These are phyloP conservation scores for Cutaneotrichosporon sp. DNA, from an alignment of 1,284 basidiomycete species.

Conservation along the genomic window DNA sequence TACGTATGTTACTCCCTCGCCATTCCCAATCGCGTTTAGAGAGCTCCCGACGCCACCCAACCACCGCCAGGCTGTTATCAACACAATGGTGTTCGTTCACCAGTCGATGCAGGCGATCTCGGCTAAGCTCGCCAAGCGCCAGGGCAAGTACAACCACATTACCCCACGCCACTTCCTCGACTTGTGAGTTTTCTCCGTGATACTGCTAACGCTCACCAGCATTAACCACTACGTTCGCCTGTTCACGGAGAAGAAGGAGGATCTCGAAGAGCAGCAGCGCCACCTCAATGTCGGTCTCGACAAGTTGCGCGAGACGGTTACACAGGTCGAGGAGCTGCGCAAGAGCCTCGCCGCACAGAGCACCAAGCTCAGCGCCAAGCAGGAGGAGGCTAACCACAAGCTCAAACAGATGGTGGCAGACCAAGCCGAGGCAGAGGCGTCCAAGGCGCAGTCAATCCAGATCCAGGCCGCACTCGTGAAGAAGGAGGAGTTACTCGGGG, in stretches of 20 bases:
- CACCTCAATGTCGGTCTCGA: conserved; percentile 98
- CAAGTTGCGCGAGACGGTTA: conserved; percentile 92
- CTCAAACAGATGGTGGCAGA: conserved; percentile 97
- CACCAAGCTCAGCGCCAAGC: conserved; percentile 86
- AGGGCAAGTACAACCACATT: conserved; percentile 93
- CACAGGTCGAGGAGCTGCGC: conserved; percentile 91
- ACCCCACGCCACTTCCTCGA: conserved; percentile 98
- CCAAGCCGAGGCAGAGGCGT: conserved; percentile 97
- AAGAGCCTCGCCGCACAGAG: conserved; percentile 94
- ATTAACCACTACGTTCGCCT: conserved; percentile 98
- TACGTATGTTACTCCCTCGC: conserved; percentile 69
- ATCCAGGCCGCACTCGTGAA: conserved; percentile 90
- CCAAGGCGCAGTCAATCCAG: conserved; percentile 93
- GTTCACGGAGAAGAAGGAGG: conserved; percentile 96
- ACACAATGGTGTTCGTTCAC: conserved; percentile 91
- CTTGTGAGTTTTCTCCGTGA: conserved; percentile 67
- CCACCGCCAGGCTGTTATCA: conserved; percentile 77
- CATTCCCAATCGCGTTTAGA: conserved; percentile 86
- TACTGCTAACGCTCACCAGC: conserved; percentile 54
- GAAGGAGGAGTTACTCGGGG: conserved; percentile 85
- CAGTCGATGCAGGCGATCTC: conserved; percentile 87
- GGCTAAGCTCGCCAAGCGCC: conserved; percentile 79
- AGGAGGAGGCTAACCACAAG: conserved; percentile 94
- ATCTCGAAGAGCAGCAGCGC: conserved; percentile 96
- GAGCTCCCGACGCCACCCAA: conserved; percentile 72